Base-by-base conservation (phyloP, 192 early-diverging fungal species). In the Pilaira anomala region DNA sequence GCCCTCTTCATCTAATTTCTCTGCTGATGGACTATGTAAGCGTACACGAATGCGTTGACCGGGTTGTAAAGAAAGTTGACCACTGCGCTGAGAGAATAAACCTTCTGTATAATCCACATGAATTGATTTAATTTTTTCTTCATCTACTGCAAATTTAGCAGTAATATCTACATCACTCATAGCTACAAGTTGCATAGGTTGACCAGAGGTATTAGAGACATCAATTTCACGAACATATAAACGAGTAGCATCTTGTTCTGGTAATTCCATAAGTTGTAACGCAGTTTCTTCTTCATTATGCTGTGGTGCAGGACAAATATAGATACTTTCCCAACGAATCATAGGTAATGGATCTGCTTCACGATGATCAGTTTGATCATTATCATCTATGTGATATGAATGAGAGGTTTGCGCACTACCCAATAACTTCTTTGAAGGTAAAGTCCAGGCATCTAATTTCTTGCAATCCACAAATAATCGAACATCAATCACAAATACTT, bases 391-490 rank as follows among this genome's bases (percentile, higher is more conserved):
- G 16, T 46, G 44, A 9, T 36, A 36, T 9, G 6, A 9, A 1
- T 36, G 33, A 14, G 29, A 16, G 18, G 18, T 74, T 9, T 55
- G 62, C 1, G 13, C 19, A 39, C 56, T 48, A 30, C 59, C 21
- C 18, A 65, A 40, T 3, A 65, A 22, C 29, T 54, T 54, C 36
- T 44, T 30, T 11, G 60, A 69, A 45, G 60, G 52, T 48, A 61
- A 5, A 3, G 67, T n/a, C 44, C 50, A 61, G 3, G 54, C 44
- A 62, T 69, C 42, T 2, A 86, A 63, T 49, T 64, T 72, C 13
- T 70, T 71, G 26, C 66, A 68, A 58, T 94, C 87, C 19, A 88
- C 83, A 78, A 92, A 92, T 7, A 90, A 63, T 3, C 85, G 75
- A 3, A 92, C 75, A 58, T 87, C 85, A 46, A 93, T 78, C 25